phyloP scores from a whole-genome alignment of 305 asterid genomes.

The Fraxinus ornus region DNA sequence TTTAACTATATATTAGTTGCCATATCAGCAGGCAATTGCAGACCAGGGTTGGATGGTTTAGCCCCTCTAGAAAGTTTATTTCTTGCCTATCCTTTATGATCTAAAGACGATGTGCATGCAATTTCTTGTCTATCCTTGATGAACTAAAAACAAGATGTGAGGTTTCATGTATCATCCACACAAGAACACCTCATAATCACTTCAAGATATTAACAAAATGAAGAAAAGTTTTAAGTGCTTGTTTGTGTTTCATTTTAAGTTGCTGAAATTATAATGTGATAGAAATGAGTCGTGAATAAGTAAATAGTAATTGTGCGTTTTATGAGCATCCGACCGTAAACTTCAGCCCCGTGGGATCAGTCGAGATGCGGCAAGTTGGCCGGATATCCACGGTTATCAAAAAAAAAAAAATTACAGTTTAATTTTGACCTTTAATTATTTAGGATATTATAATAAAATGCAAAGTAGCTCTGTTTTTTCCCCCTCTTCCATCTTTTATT shows the following conservation, averaged over 20 bases:
- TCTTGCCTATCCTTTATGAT: not conserved
- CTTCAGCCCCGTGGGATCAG: no score
- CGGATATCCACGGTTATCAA: not conserved
- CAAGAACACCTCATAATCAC: not conserved
- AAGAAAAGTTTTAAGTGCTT: not conserved
- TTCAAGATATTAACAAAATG: not conserved
- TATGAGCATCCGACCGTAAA: no score
- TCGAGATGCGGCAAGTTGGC: no score
- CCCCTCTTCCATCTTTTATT: no score
- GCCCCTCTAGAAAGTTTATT: not conserved
- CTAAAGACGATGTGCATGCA: not conserved
- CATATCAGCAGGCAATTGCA: not conserved
- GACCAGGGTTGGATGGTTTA: not conserved
- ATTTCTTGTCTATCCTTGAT: not conserved
- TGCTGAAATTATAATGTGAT: not conserved
- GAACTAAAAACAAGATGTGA: not conserved
- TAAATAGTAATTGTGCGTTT: no score
- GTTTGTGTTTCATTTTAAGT: not conserved
- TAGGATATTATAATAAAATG: not conserved
- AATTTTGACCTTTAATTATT: not conserved
- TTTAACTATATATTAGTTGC: not conserved
- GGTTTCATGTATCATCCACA: not conserved
- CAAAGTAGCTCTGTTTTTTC: not conserved
- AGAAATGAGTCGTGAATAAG: no score
- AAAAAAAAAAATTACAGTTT: not conserved